Base-by-base conservation (phyloP, 2,329 filamentous ascomycete species). In the Aphanocladium album region DNA sequence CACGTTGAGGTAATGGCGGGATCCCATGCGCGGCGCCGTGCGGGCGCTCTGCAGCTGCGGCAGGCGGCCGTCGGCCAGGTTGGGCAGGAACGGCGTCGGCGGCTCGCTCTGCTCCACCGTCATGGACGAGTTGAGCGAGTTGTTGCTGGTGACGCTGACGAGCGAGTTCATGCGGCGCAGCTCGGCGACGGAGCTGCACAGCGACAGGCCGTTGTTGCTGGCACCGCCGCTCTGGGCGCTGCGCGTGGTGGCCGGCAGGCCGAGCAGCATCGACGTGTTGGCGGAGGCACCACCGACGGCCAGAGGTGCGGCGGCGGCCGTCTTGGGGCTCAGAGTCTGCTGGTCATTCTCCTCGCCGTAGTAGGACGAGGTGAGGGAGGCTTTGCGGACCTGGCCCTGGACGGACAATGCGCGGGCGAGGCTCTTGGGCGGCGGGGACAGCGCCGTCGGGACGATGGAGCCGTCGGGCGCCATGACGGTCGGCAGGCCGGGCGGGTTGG, bases 91-190 rank as follows among this genome's bases (percentile, higher is more conserved):
- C 46, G 23, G n/a, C 12, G 19, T 77, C 1, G 76, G 74, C 45
- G 76, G 78, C 11, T 57, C 51, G 33, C 25, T 33, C 35, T 63
- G 41, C 35, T 60, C 45, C 17, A 64, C 53, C n/a, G n/a, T n/a
- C n/a, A n/a, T n/a, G 8, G 71, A 76, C 1, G 67, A 66, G 47
- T 39, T 46, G n/a, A 74, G 65, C 0, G 78, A 77, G 1, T 73
- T 72, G 19, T 70, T 69, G 71, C 79, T 80, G 60, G 75, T 73
- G 2, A 76, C 73, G 66, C 77, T 81, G 49, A 82, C 67, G 57
- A 79, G 71, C 69, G 80, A 83, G 72, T 85, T 84, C 81, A 84
- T 85, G 55, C 82, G 76, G 11, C 83, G 77, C 60, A 85, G 77
- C 68, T 83, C 78, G 19, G 77, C 76, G 33, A 84, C 78, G 2